These are phyloP conservation scores for Epichloe bromicola DNA, from an alignment of 2,329 filamentous ascomycete species.

Conservation along the genomic window DNA sequence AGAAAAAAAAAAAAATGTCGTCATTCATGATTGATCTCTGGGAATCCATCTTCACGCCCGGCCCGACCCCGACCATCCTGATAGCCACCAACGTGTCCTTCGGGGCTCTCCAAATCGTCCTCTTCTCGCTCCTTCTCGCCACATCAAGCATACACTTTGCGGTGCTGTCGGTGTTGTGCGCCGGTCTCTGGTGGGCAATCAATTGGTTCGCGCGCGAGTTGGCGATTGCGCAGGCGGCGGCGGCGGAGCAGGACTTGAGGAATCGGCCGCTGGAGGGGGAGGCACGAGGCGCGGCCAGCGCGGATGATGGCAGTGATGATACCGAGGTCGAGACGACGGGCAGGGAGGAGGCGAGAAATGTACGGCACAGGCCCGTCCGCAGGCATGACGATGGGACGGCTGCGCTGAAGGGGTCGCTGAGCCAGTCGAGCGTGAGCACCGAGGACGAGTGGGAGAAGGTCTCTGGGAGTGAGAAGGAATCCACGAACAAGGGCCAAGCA, in stretches of 20 bases:
- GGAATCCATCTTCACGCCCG: slow-evolving; percentile 87
- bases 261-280: slow-evolving; percentile 16
- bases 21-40: slow-evolving; percentile 64
- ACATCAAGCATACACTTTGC: slow-evolving; percentile 86
- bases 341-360: slow-evolving; percentile 28
- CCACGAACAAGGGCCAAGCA: slow-evolving; percentile 33
- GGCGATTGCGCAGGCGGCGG: slow-evolving; percentile 25
- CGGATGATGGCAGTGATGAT: slow-evolving; percentile 28
- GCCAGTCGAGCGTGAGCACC: slow-evolving; percentile 55
- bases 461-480: slow-evolving; percentile 52
- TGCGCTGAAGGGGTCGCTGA: slow-evolving; percentile 14
- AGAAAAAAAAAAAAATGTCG: slow-evolving; percentile 30
- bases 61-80: slow-evolving; percentile 76
- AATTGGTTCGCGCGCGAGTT: slow-evolving; percentile 87
- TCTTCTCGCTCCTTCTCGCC: slow-evolving; percentile 60
- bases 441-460: slow-evolving; percentile 98
- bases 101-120: slow-evolving; percentile 67
- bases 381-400: slow-evolving; percentile 10
- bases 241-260: slow-evolving; percentile 20
- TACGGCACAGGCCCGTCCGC: slow-evolving; percentile 31
- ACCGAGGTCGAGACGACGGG: slow-evolving; percentile 30
- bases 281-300: slow-evolving; percentile 13
- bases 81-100: slow-evolving; percentile 86
- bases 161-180: slow-evolving; percentile 66
- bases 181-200: slow-evolving; percentile 79